Evolutionary conservation across 257 asterid genomes (phyloP).

Genomic region (Solanum dulcamara): DNA sequence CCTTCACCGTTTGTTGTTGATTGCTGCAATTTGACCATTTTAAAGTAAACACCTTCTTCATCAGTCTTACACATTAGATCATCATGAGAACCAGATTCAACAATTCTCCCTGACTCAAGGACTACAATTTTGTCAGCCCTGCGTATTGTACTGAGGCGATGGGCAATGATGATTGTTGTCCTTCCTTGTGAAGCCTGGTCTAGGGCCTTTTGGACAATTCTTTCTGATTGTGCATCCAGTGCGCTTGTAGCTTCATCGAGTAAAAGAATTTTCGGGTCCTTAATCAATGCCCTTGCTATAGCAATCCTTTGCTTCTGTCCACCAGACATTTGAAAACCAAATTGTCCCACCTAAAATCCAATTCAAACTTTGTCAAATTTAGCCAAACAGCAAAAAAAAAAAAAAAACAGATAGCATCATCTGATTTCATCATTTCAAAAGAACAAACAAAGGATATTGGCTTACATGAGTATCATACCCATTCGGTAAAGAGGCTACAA

Average conservation of each 20-base stretch:
- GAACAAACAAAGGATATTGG: background rate
- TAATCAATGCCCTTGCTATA: slow-evolving; percentile 61
- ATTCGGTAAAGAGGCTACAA: slow-evolving; percentile 36
- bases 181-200: slow-evolving; percentile 51
- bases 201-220: slow-evolving; percentile 54
- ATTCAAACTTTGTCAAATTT: background rate
- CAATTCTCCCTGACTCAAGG: slow-evolving; percentile 42
- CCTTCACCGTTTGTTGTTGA: slow-evolving; percentile 13
- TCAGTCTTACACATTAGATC: slow-evolving; percentile 28
- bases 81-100: slow-evolving; percentile 60
- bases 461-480: slow-evolving; percentile 68
- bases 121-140: slow-evolving; percentile 41
- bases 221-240: slow-evolving; percentile 62
- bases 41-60: slow-evolving; percentile 30
- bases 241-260: slow-evolving; percentile 90
- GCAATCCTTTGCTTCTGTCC: slow-evolving; percentile 81
- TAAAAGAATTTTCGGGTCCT: slow-evolving; percentile 52
- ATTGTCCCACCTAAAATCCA: slow-evolving; percentile 60
- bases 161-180: slow-evolving; percentile 61
- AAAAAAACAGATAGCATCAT: background rate
- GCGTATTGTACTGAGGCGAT: slow-evolving; percentile 51
- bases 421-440: background rate
- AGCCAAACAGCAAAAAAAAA: background rate
- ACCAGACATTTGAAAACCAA: slow-evolving; percentile 60
- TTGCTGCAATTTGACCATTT: slow-evolving; percentile 47